Evolutionary conservation across 2,329 filamentous ascomycete genomes (phyloP), one percentile per base, ranked within the genome.

Genomic region (Aspergillus eucalypticola): DNA sequence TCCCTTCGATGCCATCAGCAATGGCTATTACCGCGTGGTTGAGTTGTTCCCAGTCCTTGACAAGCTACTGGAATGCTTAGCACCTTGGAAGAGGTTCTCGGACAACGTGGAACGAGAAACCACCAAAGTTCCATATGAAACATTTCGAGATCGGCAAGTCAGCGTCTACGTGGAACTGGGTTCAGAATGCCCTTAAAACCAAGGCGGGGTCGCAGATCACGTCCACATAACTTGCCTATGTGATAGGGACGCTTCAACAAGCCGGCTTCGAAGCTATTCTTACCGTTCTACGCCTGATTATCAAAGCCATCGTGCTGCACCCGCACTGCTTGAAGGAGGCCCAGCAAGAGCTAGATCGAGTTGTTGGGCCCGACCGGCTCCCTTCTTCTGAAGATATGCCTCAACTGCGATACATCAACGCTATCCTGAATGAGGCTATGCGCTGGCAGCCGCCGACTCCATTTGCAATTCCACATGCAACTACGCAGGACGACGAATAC

Each of bases 261-360:
- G 51, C 13, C 35, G 51, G 52, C 8, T 29, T 54, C 11, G 52
- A 54, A 4, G 52, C 38, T 23, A 42, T 29, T 4, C 23, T 54
- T 10, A 54, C 38, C 3, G 21, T 54, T 3, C 8, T 32, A 3
- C 32, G 32, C 15, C 19, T 54, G 11, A 1, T 54, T 2, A 27
- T 42, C 32, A 54, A 54, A 17, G 21, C 27, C 3, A 29, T 54
- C 21, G 52, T 54, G 5, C 38, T 54, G 8, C 6, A 54, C 32
- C 35, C 52, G 8, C 35, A 54, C 2, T 54, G 52, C 19, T 25
- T 84, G 15, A 78, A 77, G 1, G 83, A 82, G 61, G 80, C 79
- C 0, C 78, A 83, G 21, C 69, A 70, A 17, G 76, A 79, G 57
- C 69, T 80, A 13, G 77, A 80, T 59, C 63, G 58, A 1, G 74